Evolutionary conservation across 2,329 filamentous ascomycete species (phyloP).

Genomic region (Cladorrhinum sp.): DNA sequence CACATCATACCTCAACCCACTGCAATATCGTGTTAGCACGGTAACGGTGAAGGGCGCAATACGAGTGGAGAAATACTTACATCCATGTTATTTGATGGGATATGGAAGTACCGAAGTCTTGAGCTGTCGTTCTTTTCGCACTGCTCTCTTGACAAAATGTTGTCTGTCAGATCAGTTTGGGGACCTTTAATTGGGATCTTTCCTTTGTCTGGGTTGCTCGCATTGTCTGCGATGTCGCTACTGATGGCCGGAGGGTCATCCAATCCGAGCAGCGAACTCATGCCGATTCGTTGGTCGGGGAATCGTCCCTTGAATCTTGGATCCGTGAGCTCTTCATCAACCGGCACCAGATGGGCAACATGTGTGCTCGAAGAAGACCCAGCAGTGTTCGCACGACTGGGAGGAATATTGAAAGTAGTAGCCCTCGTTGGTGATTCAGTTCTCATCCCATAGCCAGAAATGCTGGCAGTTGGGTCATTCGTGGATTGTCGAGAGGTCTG

Average conservation of each 20-base stretch:
- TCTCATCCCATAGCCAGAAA: neutral
- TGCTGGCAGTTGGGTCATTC: neutral
- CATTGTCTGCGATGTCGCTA: neutral
- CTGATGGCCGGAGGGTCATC: neutral
- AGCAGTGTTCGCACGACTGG: neutral
- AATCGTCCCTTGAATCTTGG: constrained; percentile 13
- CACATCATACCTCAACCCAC: constrained; percentile 4
- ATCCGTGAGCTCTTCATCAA: constrained; percentile 10
- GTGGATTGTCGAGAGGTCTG: neutral
- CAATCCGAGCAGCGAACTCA: constrained; percentile 1
- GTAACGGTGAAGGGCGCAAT: too few species aligned
- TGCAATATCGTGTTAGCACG: too few species aligned
- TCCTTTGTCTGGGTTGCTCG: neutral
- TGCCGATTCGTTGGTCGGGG: constrained; percentile 17
- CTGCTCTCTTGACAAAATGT: constrained; percentile 6
- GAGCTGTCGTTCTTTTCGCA: constrained; percentile 11
- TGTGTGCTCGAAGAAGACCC: neutral
- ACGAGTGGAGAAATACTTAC: too few species aligned
- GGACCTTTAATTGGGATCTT: neutral
- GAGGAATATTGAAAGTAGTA: neutral
- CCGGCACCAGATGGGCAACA: neutral
- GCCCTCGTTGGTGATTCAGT: neutral
- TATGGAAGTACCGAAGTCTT: constrained; percentile 19
- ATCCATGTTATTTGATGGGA: constrained; percentile 22
- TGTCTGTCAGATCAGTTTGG: neutral